Conservation (phyloP, 345 rosid genomes). For the Populus pruinosa region DNA sequence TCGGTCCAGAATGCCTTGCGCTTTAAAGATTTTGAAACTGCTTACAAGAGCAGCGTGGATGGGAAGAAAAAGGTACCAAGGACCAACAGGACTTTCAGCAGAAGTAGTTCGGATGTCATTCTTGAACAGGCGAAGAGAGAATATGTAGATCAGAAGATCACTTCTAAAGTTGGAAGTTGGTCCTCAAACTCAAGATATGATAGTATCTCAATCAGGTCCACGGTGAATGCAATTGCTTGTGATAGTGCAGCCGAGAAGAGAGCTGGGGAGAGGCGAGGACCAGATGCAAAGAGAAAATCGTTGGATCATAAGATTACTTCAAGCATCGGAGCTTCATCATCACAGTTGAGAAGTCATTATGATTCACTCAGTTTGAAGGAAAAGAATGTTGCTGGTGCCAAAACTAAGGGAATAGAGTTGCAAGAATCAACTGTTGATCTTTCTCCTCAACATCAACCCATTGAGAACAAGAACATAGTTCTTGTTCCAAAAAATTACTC, state of each 20-base stretch:
- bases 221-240: constrained; percentile 16
- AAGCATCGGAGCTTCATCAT: constrained; percentile 22
- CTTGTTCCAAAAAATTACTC: constrained; percentile 41
- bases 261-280: constrained; percentile 6
- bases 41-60: constrained; percentile 40
- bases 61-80: constrained; percentile 30
- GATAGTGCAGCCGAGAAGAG: constrained; percentile 17
- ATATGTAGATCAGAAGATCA: constrained; percentile 14
- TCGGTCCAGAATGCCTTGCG: constrained; percentile 28
- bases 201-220: constrained; percentile 3
- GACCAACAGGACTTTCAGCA: constrained; percentile 31
- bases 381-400: constrained; percentile 19
- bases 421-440: constrained; percentile 26
- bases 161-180: constrained; percentile 13
- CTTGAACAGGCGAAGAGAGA: constrained; percentile 20
- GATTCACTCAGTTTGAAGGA: constrained; percentile 29
- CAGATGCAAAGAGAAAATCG: constrained; percentile 13
- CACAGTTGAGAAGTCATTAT: constrained; percentile 31
- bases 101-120: constrained; percentile 9
- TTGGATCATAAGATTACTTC: constrained; percentile 22
- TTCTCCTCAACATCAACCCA: constrained; percentile 27
- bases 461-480: constrained; percentile 38
- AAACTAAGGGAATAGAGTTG: constrained; percentile 17
- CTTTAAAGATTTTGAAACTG: constrained; percentile 39
- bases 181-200: constrained; percentile 17